Percentiles rank a stretch among this genome's conserved stretches.
Conservation (phyloP, 345 rosid genomes). For the Populus deltoides region DNA sequence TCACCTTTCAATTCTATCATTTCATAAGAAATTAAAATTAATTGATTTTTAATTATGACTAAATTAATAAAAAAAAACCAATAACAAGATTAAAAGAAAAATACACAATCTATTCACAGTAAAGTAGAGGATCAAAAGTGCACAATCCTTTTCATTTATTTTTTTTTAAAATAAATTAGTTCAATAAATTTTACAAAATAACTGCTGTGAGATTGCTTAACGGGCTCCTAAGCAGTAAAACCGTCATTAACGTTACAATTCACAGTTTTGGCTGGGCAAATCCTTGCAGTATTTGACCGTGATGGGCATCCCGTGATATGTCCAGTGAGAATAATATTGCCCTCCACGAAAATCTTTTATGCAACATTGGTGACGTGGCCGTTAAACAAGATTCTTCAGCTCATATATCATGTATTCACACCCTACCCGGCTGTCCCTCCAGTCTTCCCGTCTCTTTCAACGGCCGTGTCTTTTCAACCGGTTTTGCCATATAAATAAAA, state of each 20-base stretch:
- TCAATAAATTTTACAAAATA: too few species aligned
- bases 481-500: too few species aligned
- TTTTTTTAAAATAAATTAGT: too few species aligned
- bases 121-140: too few species aligned
- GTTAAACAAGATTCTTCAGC: conserved; percentile 10
- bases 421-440: conserved; percentile 9
- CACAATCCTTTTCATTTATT: too few species aligned
- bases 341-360: neutral
- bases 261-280: neutral
- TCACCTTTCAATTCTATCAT: too few species aligned
- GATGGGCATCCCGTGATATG: conserved; percentile 19
- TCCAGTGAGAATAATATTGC: neutral
- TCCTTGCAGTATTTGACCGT: neutral
- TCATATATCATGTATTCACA: conserved; percentile 15
- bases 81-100: rapidly evolving
- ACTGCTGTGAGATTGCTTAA: too few species aligned
- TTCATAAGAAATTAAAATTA: too few species aligned
- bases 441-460: conserved; percentile 20
- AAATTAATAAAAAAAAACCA: too few species aligned
- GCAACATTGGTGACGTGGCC: conserved; percentile 27
- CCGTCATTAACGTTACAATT: neutral
- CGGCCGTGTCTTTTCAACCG: conserved; percentile 2
- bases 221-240: neutral
- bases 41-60: too few species aligned
- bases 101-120: too few species aligned